A percentile compares a stretch with the other conserved stretches of the same genome.
Conservation (phyloP, 1,284 basidiomycete genomes). For the Ustilago loliicola region DNA sequence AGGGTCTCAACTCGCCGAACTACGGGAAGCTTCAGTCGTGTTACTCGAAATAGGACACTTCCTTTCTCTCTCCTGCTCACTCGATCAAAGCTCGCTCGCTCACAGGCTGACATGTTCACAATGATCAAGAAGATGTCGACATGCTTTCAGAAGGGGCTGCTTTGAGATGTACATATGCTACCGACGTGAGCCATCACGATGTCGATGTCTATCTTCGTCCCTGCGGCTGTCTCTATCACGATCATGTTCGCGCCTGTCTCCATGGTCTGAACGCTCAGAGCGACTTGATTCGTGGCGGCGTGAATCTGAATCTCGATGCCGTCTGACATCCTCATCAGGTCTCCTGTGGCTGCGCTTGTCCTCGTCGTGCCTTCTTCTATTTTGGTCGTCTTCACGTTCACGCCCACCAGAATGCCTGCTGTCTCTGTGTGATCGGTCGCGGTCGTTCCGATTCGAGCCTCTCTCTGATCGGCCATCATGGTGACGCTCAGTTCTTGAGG, state of each 20-base stretch:
- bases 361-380: conserved; percentile 14
- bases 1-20: conserved; percentile 3
- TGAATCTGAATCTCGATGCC: conserved; percentile 19
- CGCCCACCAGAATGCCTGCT: conserved; percentile 8
- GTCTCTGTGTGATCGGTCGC: conserved; percentile 3
- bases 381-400: conserved; percentile 1
- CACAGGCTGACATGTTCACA: neutral
- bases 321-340: conserved; percentile 16
- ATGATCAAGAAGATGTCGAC: neutral
- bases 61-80: no score
- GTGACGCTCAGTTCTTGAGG: neutral
- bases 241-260: conserved; percentile 15
- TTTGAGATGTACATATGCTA: neutral
- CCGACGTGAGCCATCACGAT: conserved; percentile 15
- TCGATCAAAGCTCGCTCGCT: no score
- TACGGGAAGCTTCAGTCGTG: neutral
- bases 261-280: conserved; percentile 18
- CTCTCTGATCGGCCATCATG: neutral
- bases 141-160: neutral
- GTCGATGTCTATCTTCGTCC: conserved; percentile 12
- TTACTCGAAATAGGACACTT: neutral
- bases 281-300: conserved; percentile 18
- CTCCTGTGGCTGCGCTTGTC: conserved; percentile 16
- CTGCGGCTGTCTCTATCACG: conserved; percentile 17
- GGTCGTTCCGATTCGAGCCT: neutral